A percentile compares a stretch with the other conserved stretches of the same genome.
These are phyloP conservation scores for Pythium volutum DNA, from an alignment of 352 stramenopile species.

Conservation along the genomic window DNA sequence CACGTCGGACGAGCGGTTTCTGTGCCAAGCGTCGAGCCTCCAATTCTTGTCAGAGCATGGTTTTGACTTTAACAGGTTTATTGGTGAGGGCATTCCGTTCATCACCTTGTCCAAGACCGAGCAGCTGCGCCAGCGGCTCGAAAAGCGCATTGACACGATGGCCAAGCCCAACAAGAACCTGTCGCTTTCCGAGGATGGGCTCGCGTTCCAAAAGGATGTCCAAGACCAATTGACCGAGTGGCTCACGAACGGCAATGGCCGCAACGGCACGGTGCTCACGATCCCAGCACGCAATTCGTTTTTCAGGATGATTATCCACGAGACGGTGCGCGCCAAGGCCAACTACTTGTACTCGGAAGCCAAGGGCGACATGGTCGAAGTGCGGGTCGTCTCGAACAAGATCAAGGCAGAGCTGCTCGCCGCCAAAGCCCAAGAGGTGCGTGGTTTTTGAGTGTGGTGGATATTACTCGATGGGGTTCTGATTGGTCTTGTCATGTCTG, in stretches of 20 bases:
- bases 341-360: conserved; percentile 64
- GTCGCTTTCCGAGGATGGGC: conserved; percentile 43
- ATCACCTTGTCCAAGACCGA: conserved; percentile 55
- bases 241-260: conserved; percentile 39
- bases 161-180: conserved; percentile 58
- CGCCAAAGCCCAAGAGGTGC: conserved; percentile 35
- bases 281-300: conserved; percentile 66
- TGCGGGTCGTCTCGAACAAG: conserved; percentile 60
- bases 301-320: conserved; percentile 72
- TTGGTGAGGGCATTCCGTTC: conserved; percentile 79
- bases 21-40: conserved; percentile 78
- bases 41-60: conserved; percentile 80
- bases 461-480: neutral
- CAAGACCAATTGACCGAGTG: conserved; percentile 47
- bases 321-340: conserved; percentile 49
- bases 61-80: conserved; percentile 89
- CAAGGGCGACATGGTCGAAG: conserved; percentile 41
- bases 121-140: conserved; percentile 45
- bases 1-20: conserved; percentile 64
- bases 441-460: neutral
- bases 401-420: conserved; percentile 63
- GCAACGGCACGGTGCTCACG: conserved; percentile 52
- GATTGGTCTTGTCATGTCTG: neutral
- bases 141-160: conserved; percentile 57
- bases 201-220: conserved; percentile 34